Base-by-base conservation (phyloP, 2,329 filamentous ascomycete species). In the Aspergillus transmontanensis region DNA sequence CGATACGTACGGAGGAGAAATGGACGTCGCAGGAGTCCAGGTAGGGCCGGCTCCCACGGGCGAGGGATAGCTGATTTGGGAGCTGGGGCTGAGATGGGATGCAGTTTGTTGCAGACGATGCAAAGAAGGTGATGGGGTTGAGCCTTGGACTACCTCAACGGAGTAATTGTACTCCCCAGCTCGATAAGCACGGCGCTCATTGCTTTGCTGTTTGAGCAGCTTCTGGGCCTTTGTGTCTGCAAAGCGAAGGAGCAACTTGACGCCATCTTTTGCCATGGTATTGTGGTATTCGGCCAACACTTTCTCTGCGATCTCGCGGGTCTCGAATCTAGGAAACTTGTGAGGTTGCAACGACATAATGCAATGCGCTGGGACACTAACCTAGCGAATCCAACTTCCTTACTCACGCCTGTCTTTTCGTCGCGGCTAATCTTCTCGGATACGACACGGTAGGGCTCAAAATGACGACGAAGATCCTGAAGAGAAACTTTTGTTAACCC, bases 181-280 rank as follows among this genome's bases (percentile, higher is more conserved):
- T 64, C 95, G 92, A 81, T 97, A 98, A 74, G 96, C 93, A 65
- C 95, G 93, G 62, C 94, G 92, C 76, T 97, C 93, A 36, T 95
- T 93, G 48, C 94, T 98, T 76, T 97, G 91, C 68, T 95, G 91
- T 85, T 99, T 99, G 70, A 99, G 85, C 75, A 95, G 89, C 83
- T 99, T 99, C 80, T 99, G 95, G 66, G 94, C 91, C 60, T 95
- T 92, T 43, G 95, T 99, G 75, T 99, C 95, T 66, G 96, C 94
- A 77, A 96, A 99, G 68, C 95, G 94, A 70, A 99, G 93, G 80
- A 97, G 94, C 80, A 95, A 87, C 67, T 94, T 89, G 68, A 95
- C 87, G 32, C 90, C 88, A 72, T 96, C 92, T 39, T 91, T 88
- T 46, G 91, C 91, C 68, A 92, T 86, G 34, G 86, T 82, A 68